Evolutionary conservation across 2,329 filamentous ascomycete genomes (phyloP).

Genomic region (Talaromyces verruculosus): DNA sequence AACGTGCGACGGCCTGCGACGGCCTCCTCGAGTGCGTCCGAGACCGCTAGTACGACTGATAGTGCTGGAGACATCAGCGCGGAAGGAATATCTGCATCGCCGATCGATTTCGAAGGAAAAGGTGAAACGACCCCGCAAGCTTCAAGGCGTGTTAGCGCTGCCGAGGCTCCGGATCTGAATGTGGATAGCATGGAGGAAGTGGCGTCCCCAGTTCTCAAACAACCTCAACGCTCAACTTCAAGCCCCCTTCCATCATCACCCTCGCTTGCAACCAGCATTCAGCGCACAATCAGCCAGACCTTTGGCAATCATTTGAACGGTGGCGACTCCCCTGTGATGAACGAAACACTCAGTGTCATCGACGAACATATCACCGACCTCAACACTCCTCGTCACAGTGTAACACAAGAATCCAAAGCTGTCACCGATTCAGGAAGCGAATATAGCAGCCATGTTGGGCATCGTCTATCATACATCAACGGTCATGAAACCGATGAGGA

Average conservation of each 20-base stretch:
- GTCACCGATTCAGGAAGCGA: constrained; percentile 82
- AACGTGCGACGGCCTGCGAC: constrained; percentile 26
- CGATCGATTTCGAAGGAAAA: constrained; percentile 24
- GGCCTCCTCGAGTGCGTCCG: constrained; percentile 21
- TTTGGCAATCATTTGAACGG: constrained; percentile 53
- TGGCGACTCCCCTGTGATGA: constrained; percentile 76
- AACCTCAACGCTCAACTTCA: constrained; percentile 36
- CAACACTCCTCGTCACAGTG: constrained; percentile 59
- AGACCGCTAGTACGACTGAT: constrained; percentile 13
- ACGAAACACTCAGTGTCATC: constrained; percentile 92
- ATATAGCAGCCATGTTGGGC: constrained; percentile 76
- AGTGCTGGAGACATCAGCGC: constrained; percentile 7
- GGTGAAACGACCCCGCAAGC: constrained; percentile 43
- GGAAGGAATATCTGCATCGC: constrained; percentile 15
- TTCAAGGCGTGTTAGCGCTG: constrained; percentile 40
- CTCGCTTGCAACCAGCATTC: constrained; percentile 39
- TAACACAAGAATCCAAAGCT: constrained; percentile 53
- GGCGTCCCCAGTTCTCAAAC: constrained; percentile 26
- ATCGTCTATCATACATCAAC: constrained; percentile 84
- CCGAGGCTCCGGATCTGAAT: constrained; percentile 30
- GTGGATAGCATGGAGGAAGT: constrained; percentile 24
- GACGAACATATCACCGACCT: constrained; percentile 95
- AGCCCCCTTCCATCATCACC: constrained; percentile 38
- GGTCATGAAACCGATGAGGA: constrained; percentile 96
- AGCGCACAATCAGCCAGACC: constrained; percentile 47